A percentile compares a stretch with the other conserved stretches of the same genome.
phyloP scores from a whole-genome alignment of 495 filamentous ascomycete genomes.

The Talaromyces stipitatus region DNA sequence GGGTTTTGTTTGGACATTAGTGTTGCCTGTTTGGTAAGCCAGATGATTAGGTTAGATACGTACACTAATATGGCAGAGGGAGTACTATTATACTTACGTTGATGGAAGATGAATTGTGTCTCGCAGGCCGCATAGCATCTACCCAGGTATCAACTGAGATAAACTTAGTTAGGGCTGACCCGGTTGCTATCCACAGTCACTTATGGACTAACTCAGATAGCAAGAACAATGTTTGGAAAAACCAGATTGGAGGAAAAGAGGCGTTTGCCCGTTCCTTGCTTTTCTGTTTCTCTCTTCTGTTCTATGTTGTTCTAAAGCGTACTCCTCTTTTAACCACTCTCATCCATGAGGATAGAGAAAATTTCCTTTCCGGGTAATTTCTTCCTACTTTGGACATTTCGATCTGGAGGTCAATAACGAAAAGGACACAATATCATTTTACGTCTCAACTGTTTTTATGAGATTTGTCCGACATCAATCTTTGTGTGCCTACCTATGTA shows the following conservation, averaged over 20 bases:
- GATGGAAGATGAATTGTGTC: background rate
- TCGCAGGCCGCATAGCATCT: too few species aligned
- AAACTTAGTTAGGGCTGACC: too few species aligned
- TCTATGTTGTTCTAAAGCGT: background rate
- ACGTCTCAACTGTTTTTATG: too few species aligned
- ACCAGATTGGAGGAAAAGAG: too few species aligned
- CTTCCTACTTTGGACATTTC: background rate
- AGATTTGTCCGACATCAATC: background rate
- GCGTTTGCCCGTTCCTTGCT: too few species aligned
- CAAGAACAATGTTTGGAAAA: too few species aligned
- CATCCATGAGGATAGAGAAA: background rate
- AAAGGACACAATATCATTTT: background rate
- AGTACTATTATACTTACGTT: background rate
- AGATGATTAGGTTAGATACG: background rate
- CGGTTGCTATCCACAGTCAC: too few species aligned
- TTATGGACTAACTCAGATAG: too few species aligned
- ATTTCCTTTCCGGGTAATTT: background rate
- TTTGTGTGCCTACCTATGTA: too few species aligned
- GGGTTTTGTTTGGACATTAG: background rate
- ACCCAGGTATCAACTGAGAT: too few species aligned
- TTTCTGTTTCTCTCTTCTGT: background rate
- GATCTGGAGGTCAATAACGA: background rate
- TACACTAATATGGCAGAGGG: background rate
- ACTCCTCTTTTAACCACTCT: background rate
- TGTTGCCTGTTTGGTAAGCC: background rate